Evolutionary conservation across 495 filamentous ascomycete genomes (phyloP).

Genomic region (Pyrenopolyporus hunteri): DNA sequence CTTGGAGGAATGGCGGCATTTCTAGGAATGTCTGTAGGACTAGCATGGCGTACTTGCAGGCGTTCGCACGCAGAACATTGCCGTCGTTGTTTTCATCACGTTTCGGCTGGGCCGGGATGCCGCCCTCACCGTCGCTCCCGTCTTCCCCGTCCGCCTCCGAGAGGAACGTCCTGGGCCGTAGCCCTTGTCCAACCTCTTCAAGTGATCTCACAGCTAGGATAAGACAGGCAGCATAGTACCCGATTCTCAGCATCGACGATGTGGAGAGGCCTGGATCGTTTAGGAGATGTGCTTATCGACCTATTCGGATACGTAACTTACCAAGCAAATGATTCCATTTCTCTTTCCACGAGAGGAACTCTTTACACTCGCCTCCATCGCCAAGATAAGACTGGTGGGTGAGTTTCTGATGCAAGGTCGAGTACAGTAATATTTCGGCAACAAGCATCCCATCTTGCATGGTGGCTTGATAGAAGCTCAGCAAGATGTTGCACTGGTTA

Average conservation of each 20-base stretch:
- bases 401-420: slow-evolving; percentile 38
- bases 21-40: slow-evolving; percentile 39
- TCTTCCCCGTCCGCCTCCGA: slow-evolving; percentile 22
- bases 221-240: slow-evolving; percentile 40
- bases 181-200: slow-evolving; percentile 36
- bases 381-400: slow-evolving; percentile 37
- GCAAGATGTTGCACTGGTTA: slow-evolving; percentile 40
- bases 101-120: not conserved
- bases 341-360: slow-evolving; percentile 42
- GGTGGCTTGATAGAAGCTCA: slow-evolving; percentile 42
- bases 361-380: slow-evolving; percentile 40
- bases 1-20: slow-evolving; percentile 38
- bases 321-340: slow-evolving; percentile 41
- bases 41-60: slow-evolving; percentile 38
- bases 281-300: not conserved
- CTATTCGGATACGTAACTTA: not conserved
- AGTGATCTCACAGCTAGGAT: slow-evolving; percentile 38
- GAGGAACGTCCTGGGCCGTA: slow-evolving; percentile 32
- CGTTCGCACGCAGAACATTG: slow-evolving; percentile 24
- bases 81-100: slow-evolving; percentile 1
- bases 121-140: slow-evolving; percentile 20
- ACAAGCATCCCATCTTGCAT: slow-evolving; percentile 45
- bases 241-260: slow-evolving; percentile 39
- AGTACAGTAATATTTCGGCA: slow-evolving; percentile 40
- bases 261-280: slow-evolving; percentile 30